Evolutionary conservation across 1,284 basidiomycete genomes (phyloP).

Genomic region (Ceratobasidium sp.): DNA sequence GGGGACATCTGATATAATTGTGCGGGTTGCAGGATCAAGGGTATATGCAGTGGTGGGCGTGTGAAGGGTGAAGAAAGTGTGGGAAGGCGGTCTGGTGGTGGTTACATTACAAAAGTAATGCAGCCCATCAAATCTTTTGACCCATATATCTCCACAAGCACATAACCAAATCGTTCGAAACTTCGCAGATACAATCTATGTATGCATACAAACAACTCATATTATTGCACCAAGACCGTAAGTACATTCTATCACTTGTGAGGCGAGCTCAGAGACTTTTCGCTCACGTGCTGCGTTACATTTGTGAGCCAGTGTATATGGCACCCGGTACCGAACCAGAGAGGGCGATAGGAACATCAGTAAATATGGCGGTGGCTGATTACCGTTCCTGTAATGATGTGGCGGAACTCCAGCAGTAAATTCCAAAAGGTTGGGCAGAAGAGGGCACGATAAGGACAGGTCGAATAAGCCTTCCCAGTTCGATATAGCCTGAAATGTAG

Average conservation of each 20-base stretch:
- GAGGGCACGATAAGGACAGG: neutral
- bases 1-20: too few species aligned
- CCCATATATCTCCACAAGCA: neutral
- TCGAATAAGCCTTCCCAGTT: neutral
- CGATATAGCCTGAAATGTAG: too few species aligned
- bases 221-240: neutral
- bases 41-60: neutral
- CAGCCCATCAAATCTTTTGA: neutral
- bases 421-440: neutral
- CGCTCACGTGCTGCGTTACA: conserved; percentile 26
- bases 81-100: neutral
- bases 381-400: too few species aligned
- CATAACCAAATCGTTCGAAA: neutral
- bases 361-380: neutral
- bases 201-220: neutral
- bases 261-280: neutral
- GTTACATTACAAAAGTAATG: conserved; percentile 41
- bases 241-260: neutral
- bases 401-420: neutral
- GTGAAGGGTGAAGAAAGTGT: neutral
- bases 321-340: neutral
- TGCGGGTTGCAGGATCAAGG: neutral
- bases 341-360: neutral
- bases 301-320: conserved; percentile 35
- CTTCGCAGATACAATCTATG: neutral